A percentile compares a stretch with the other conserved stretches of the same genome.
Evolutionary conservation across 441 rosid genomes (phyloP).

Genomic region (Euphorbia schlechtendalii): DNA sequence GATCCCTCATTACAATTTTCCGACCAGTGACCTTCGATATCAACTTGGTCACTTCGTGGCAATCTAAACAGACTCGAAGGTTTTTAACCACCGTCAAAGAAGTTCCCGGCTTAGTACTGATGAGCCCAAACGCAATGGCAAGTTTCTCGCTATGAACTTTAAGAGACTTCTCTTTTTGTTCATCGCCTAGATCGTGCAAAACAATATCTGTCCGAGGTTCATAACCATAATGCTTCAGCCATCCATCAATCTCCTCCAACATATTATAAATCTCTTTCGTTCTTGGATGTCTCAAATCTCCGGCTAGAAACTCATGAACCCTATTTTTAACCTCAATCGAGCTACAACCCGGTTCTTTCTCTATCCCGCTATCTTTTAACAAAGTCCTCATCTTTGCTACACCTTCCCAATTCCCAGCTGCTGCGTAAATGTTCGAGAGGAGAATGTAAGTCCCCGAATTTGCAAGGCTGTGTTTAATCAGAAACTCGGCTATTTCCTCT

Average conservation of each 20-base stretch:
- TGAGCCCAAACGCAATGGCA: slow-evolving; percentile 56
- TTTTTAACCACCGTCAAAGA: slow-evolving; percentile 52
- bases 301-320: slow-evolving; percentile 56
- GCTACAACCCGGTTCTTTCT: slow-evolving; percentile 59
- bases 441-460: slow-evolving; percentile 53
- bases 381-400: slow-evolving; percentile 50
- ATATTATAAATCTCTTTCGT: slow-evolving; percentile 47
- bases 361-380: slow-evolving; percentile 46
- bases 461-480: slow-evolving; percentile 34
- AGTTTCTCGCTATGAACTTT: slow-evolving; percentile 64
- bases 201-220: slow-evolving; percentile 40
- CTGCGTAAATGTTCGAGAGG: slow-evolving; percentile 55
- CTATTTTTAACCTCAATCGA: slow-evolving; percentile 41
- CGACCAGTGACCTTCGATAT: slow-evolving; percentile 50
- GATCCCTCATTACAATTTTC: slow-evolving; percentile 57
- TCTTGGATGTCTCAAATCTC: slow-evolving; percentile 45
- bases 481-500: slow-evolving; percentile 44
- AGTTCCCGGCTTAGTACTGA: slow-evolving; percentile 46
- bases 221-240: slow-evolving; percentile 39
- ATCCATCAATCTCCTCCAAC: slow-evolving; percentile 40
- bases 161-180: slow-evolving; percentile 43
- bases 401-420: slow-evolving; percentile 45
- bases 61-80: slow-evolving; percentile 54
- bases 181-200: slow-evolving; percentile 41
- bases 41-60: slow-evolving; percentile 48